Base-by-base conservation (phyloP, 495 filamentous ascomycete genomes). In the Aspergillus mulundensis region DNA sequence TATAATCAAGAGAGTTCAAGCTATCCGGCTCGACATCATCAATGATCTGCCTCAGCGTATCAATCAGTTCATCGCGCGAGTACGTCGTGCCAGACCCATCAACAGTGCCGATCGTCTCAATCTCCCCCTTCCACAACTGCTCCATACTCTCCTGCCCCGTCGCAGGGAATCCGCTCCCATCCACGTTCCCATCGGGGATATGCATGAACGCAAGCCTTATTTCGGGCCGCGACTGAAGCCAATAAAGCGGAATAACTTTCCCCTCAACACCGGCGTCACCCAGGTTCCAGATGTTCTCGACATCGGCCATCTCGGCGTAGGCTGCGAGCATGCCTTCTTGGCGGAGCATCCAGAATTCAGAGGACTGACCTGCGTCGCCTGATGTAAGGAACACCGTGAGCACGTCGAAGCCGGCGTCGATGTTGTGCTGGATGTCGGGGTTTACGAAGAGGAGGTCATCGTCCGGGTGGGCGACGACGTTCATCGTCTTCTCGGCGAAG, bases 341-440 rank as follows among this genome's bases (percentile, higher is more conserved):
- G 0, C 62, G 59, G 6, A 23, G 5, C 11, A 18, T 24, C 62
- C 58, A 65, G 50, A 57, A 65, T n/a, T 30, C 25, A 3, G 25
- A 36, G 12, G 18, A 21, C 1, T 54, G 65, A 84, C 90, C 61
- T 83, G 86, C 55, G 84, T 91, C 69, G 88, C 89, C 61, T 84
- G 90, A 69, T 84, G 90, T 66, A 85, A 95, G 73, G 88, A 92
- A 69, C 87, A 95, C 60, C 86, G 90, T 69, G 61, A 70, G 56
- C 50, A 94, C 45, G 61, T 64, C 34, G 57, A 69, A 58, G 67
- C 85, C 45, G 78, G 28, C 32, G 0, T 25, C 14, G 15, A 65
- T 54, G 36, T 59, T 56, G 23, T 56, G 56, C 7, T 57, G 36
- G 7, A 65, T 28, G 25, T 53, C 49, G 16, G 62, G 62, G 45